Evolutionary conservation across 306 rosid species (phyloP), one percentile per base, ranked within the genome.

Genomic region (Castanospermum australe): DNA sequence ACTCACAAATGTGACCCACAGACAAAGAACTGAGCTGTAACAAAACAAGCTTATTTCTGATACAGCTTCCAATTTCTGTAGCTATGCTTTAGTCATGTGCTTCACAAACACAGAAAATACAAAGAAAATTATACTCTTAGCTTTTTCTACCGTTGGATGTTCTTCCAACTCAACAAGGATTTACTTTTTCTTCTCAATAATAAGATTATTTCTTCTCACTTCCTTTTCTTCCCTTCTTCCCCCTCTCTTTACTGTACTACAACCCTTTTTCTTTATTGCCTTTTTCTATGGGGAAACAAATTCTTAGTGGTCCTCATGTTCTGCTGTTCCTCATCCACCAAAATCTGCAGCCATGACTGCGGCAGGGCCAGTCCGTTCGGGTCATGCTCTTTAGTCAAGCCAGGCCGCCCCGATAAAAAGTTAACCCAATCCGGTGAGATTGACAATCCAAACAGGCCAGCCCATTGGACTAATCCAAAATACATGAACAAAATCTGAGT

Each of bases 281-380:
- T 52, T 65, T 75, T 75, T 63, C n/a, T 11, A 0, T 12, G 69
- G 14, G 18, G 7, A 12, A 24, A 67, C 7, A 3, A 28, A 22
- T 33, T 39, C 39, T 4, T 44, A n/a, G 75, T 76, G 82, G 83
- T 20, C 45, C 72, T 69, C 85, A 80, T 76, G 81, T 85, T 81
- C 77, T 54, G 66, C 5, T 70, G 32, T 48, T 38, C 67, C 25
- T 21, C 70, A 25, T 65, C 1, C 22, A 56, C 41, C 66, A 72
- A 55, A 28, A 47, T 36, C 33, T 25, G 56, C 35, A 64, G 30
- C 50, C 57, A 50, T 61, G n/a, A n/a, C n/a, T n/a, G n/a, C n/a
- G n/a, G n/a, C n/a, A n/a, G n/a, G n/a, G n/a, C n/a, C n/a, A n/a
- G n/a, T n/a, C n/a, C n/a, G n/a, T n/a, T n/a, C n/a, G n/a, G n/a